These are phyloP conservation scores for Ogataea kodamae DNA, from an alignment of 805 yeast species.

Conservation along the genomic window DNA sequence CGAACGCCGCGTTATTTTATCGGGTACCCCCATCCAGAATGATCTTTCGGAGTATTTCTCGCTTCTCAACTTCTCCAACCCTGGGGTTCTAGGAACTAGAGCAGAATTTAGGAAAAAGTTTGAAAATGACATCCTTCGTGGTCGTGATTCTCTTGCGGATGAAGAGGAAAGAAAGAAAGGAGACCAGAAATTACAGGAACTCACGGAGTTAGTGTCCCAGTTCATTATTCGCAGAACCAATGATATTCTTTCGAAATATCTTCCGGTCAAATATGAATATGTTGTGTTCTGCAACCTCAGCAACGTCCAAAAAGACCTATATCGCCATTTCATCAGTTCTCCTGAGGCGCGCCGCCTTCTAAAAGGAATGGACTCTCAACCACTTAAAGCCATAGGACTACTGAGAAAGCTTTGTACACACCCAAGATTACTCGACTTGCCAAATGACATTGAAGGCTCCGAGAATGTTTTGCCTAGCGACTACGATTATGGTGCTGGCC, in stretches of 20 bases:
- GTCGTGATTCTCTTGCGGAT: slow-evolving; percentile 86
- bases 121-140: slow-evolving; percentile 74
- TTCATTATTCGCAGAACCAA: slow-evolving; percentile 94
- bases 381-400: slow-evolving; percentile 83
- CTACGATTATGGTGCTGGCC: slow-evolving; percentile 54
- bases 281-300: slow-evolving; percentile 88
- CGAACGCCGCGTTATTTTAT: slow-evolving; percentile 82
- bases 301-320: slow-evolving; percentile 69
- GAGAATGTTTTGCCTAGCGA: slow-evolving; percentile 69
- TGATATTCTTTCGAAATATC: slow-evolving; percentile 87
- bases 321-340: slow-evolving; percentile 71
- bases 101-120: slow-evolving; percentile 79
- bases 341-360: slow-evolving; percentile 69
- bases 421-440: slow-evolving; percentile 77
- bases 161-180: slow-evolving; percentile 74
- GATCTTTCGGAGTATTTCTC: slow-evolving; percentile 94
- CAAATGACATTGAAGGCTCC: slow-evolving; percentile 73
- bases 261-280: slow-evolving; percentile 95
- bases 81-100: slow-evolving; percentile 85
- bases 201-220: slow-evolving; percentile 74
- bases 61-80: slow-evolving; percentile 85
- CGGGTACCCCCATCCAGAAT: slow-evolving; percentile 97
- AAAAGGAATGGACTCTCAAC: slow-evolving; percentile 72
- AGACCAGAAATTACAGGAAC: slow-evolving; percentile 61
- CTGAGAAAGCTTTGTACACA: slow-evolving; percentile 91